Evolutionary conservation across 225 moss, liverwort and hornwort species (phyloP).

Genomic region (Thuidium tamariscinum): DNA sequence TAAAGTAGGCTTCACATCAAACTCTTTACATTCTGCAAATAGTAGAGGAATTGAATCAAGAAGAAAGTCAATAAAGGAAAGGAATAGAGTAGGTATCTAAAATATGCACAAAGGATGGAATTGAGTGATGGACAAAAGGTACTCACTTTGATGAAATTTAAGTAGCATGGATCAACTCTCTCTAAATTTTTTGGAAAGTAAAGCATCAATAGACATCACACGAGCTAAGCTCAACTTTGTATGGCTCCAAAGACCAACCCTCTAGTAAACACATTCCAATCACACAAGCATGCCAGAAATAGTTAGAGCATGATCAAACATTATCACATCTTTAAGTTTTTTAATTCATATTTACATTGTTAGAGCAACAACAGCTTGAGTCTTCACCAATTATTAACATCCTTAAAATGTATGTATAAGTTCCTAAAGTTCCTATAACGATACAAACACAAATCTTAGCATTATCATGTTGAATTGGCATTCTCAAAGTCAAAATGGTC

Average conservation of each 20-base stretch:
- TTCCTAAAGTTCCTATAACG: background rate
- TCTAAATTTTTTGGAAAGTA: background rate
- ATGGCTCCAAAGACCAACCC: background rate
- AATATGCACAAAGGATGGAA: background rate
- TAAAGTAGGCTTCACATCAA: background rate
- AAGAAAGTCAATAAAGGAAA: background rate
- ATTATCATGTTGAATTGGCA: background rate
- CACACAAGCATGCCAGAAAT: background rate
- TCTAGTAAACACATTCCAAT: background rate
- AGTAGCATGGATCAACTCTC: accelerated
- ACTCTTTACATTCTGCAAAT: background rate
- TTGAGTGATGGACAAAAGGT: background rate
- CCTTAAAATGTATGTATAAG: background rate
- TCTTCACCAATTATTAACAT: background rate
- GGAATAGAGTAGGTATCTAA: no score
- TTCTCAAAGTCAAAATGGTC: background rate
- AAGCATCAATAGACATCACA: background rate
- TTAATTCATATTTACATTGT: background rate
- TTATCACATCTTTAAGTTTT: background rate
- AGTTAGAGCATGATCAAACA: background rate
- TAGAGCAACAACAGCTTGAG: background rate
- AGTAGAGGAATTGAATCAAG: background rate
- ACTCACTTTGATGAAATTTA: background rate
- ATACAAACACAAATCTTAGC: background rate
- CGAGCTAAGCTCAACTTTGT: background rate